Percentiles rank a stretch among this genome's conserved stretches.
Conservation (phyloP, 129 eudicot genomes). For the Escallonia herrerae region DNA sequence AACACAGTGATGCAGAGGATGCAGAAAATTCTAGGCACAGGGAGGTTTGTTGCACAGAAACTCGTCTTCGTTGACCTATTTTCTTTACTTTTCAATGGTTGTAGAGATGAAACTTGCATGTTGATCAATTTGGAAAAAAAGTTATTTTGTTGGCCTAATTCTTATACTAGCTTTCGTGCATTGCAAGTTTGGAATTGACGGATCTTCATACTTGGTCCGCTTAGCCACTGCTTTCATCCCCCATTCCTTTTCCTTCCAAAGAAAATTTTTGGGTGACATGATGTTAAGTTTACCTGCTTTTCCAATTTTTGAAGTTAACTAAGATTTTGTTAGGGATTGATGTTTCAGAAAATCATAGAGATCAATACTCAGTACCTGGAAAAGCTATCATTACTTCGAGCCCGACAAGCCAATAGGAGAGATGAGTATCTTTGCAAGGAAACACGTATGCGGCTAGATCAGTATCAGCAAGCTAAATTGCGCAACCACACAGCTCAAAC, state of each 20-base stretch:
- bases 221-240: not conserved
- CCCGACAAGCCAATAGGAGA: slow-evolving; percentile 25
- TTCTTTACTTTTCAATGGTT: too few species aligned
- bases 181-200: too few species aligned
- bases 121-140: too few species aligned
- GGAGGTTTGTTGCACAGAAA: slow-evolving; percentile 14
- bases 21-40: slow-evolving; percentile 38
- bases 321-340: not conserved
- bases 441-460: slow-evolving; percentile 28
- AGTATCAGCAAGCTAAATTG: slow-evolving; percentile 24
- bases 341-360: slow-evolving; percentile 31
- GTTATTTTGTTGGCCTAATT: too few species aligned
- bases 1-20: slow-evolving; percentile 31
- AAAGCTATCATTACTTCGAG: slow-evolving; percentile 26
- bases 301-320: not conserved
- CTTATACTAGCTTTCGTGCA: too few species aligned
- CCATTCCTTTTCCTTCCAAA: not conserved
- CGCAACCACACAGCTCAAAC: slow-evolving; percentile 10
- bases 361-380: slow-evolving; percentile 35
- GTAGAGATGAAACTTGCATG: too few species aligned
- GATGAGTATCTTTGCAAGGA: slow-evolving; percentile 37
- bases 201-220: too few species aligned
- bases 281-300: not conserved
- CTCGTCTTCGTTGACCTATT: too few species aligned
- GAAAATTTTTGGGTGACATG: not conserved